phyloP scores from a whole-genome alignment of 331 rosid genomes.

The Quercus lobata region DNA sequence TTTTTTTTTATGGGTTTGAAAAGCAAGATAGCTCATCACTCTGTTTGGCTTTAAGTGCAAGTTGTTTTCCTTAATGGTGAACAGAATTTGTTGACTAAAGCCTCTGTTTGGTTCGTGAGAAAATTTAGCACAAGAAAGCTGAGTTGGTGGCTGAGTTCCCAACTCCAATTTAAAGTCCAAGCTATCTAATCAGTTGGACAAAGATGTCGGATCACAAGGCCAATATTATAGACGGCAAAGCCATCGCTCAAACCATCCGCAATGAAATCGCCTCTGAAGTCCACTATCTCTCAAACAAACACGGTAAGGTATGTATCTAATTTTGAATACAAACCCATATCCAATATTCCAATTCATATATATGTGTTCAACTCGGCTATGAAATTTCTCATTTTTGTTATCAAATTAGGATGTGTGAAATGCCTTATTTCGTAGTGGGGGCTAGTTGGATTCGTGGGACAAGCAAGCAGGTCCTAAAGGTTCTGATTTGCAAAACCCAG shows the following conservation, averaged over 20 bases:
- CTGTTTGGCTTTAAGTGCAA: too few relatives aligned
- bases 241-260: slow-evolving; percentile 68
- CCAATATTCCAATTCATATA: too few relatives aligned
- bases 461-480: neutral
- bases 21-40: too few relatives aligned
- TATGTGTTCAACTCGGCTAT: too few relatives aligned
- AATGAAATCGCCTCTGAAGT: slow-evolving; percentile 72
- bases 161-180: too few relatives aligned
- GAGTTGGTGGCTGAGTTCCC: too few relatives aligned
- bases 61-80: too few relatives aligned
- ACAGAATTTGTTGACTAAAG: too few relatives aligned
- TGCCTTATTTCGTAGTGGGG: neutral
- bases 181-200: neutral
- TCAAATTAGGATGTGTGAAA: neutral
- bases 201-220: slow-evolving; percentile 54
- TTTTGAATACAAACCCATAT: neutral
- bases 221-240: slow-evolving; percentile 76
- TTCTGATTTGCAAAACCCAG: neutral
- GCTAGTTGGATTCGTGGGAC: neutral
- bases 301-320: slow-evolving; percentile 55
- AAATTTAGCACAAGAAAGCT: too few relatives aligned
- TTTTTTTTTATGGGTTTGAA: too few relatives aligned
- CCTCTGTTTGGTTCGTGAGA: too few relatives aligned
- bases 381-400: too few relatives aligned
- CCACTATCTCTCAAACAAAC: slow-evolving; percentile 47